These are phyloP conservation scores for Canavalia gladiata DNA, from an alignment of 306 rosid species.

Conservation along the genomic window DNA sequence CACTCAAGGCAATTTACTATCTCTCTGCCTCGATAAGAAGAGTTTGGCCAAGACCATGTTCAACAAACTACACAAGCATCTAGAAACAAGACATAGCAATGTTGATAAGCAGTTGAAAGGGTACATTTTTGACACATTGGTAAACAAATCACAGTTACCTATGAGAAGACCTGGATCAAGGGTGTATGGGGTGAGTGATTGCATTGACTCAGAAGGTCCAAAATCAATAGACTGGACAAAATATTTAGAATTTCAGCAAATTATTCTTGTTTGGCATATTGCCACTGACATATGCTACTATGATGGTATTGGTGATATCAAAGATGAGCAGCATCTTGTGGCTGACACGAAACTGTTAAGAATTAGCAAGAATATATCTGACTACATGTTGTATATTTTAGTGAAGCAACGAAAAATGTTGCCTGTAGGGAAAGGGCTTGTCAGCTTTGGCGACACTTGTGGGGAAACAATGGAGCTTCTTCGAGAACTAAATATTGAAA, in stretches of 20 bases:
- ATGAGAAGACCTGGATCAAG: no score
- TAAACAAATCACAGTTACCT: no score
- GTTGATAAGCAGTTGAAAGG: no score
- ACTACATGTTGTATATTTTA: constrained; percentile 30
- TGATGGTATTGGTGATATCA: neutral
- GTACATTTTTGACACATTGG: no score
- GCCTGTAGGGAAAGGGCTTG: constrained; percentile 12
- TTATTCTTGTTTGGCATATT: constrained; percentile 36
- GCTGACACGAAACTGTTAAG: neutral
- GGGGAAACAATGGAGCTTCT: neutral
- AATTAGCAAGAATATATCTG: neutral
- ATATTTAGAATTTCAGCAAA: neutral
- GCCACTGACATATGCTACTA: neutral
- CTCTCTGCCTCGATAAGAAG: no score
- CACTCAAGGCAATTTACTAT: neutral
- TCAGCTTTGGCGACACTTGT: neutral
- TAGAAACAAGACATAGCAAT: no score
- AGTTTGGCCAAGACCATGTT: no score
- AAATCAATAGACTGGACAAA: constrained; percentile 7
- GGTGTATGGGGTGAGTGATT: no score
- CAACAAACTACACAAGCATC: no score
- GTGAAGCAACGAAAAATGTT: constrained; percentile 3
- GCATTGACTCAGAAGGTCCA: no score
- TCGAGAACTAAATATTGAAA: neutral
- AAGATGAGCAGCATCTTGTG: neutral